Base-by-base conservation (phyloP, 306 rosid genomes). In the Hippophae rhamnoides region DNA sequence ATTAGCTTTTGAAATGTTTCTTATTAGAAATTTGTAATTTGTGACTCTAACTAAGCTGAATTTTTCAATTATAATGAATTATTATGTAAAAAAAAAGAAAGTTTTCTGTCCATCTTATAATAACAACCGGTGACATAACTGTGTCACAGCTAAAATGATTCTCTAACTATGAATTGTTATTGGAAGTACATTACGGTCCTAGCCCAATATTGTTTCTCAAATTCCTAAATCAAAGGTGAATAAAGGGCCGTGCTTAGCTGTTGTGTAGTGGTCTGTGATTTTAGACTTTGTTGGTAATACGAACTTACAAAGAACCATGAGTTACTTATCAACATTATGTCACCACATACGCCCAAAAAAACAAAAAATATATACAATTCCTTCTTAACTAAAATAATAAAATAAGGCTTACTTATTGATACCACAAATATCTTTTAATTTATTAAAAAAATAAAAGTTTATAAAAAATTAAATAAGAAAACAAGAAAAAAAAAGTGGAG, bases 281-380 rank as follows among this genome's bases (percentile, higher is more conserved):
- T 66, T 73, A 68, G 54, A 52, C 31, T 60, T 64, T 61, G 66
- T 68, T 48, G 40, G 41, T 43, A 59, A 31, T 31, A 31, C 38
- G 5, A 31, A 31, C 38, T 72, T 10, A 41, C 27, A 56, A 72
- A 72, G 64, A 25, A 63, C 69, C 72, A 69, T 77, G 60, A 62
- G 71, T 67, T 76, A 44, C 69, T 75, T 63, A 69, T 86, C 82
- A 73, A 69, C 81, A 68, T 69, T 78, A 77, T 78, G 83, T 77
- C 92, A 78, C 74, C 85, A 63, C 66, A 65, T 45, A 63, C 70
- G 67, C 64, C 40, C 44, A 52, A 41, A 66, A 49, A 80, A 65
- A 78, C 58, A 63, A 62, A 74, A 60, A 50, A 66, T 23, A 56
- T 13, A 43, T 41, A 43, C 42, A 41, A 57, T 13, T 42, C 47